Evolutionary conservation across 441 rosid species (phyloP), one percentile per base, ranked within the genome.

Genomic region (Melastoma candidum): DNA sequence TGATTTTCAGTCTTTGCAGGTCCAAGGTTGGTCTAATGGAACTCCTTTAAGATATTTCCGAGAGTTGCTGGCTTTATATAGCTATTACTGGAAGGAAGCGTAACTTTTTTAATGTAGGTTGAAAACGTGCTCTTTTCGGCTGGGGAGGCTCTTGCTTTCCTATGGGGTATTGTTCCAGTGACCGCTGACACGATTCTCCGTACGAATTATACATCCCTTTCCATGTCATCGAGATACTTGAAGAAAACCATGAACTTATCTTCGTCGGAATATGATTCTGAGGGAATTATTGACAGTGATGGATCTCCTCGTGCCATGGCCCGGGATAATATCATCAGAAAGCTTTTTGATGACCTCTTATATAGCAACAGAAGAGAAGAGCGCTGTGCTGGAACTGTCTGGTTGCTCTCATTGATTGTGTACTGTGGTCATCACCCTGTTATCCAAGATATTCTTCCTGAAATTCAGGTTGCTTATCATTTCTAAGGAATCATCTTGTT

Each of bases 371-470:
- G 99, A 75, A 88, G 86, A 69, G 99, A 89, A 69, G 99, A 93
- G 83, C 83, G 97, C 51, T 89, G 96, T 68, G 90, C 99, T 78
- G 97, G 98, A 72, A 74, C 95, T 56, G 97, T 93, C 57, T 93
- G 97, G 98, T 72, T 93, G 60, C 69, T 88, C 56, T 93, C 98
- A 58, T 75, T 93, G 61, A 83, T 82, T 67, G 83, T 88, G 90
- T 93, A 88, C 71, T 89, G 93, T 68, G 99, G 99, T 58, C 77
- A 75, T 60, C 84, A 93, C 56, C 75, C 93, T 55, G 71, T 83
- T 69, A 80, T 93, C 72, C 99, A 88, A 70, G 74, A 73, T 65
- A 76, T 81, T 83, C 88, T 93, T 68, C 96, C 99, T 29, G 87
- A 93, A 77, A 84, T 93, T 67, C 99, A 93, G 99, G 99, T 93